Evolutionary conservation across 2,329 filamentous ascomycete genomes (phyloP).

Genomic region (Colletotrichum sp.): DNA sequence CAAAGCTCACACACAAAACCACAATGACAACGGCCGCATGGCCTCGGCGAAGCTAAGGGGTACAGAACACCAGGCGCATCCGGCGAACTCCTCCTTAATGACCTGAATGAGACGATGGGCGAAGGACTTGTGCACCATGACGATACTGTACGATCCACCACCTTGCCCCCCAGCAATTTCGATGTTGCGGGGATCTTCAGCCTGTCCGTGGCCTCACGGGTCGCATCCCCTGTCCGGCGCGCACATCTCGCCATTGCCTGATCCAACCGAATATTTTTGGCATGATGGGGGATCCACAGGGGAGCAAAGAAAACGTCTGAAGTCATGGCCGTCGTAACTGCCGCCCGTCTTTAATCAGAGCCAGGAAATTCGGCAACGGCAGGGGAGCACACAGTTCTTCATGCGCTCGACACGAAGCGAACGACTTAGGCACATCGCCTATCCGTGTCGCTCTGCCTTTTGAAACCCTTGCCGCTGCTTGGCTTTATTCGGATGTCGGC

Average conservation of each 20-base stretch:
- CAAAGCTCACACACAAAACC: neutral
- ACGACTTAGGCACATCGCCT: neutral
- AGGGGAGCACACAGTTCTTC: neutral
- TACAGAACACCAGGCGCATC: neutral
- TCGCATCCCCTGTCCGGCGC: neutral
- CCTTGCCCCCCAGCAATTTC: neutral
- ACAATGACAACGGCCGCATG: neutral
- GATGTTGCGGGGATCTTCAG: neutral
- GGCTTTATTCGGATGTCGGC: neutral
- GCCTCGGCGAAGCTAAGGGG: neutral
- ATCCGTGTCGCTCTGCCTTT: neutral
- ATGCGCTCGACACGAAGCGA: neutral
- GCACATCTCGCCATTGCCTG: neutral
- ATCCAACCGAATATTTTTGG: neutral
- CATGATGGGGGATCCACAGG: neutral
- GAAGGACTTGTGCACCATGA: neutral
- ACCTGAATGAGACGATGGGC: neutral
- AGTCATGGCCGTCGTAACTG: neutral
- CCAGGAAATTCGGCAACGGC: neutral
- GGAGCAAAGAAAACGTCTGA: neutral
- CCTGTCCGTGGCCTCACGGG: neutral
- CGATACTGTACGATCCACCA: neutral
- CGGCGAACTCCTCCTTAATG: neutral
- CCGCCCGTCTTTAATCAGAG: neutral
- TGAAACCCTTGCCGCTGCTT: neutral